Conservation (phyloP, 1,284 basidiomycete species). For the Leccinum pachyderme region DNA sequence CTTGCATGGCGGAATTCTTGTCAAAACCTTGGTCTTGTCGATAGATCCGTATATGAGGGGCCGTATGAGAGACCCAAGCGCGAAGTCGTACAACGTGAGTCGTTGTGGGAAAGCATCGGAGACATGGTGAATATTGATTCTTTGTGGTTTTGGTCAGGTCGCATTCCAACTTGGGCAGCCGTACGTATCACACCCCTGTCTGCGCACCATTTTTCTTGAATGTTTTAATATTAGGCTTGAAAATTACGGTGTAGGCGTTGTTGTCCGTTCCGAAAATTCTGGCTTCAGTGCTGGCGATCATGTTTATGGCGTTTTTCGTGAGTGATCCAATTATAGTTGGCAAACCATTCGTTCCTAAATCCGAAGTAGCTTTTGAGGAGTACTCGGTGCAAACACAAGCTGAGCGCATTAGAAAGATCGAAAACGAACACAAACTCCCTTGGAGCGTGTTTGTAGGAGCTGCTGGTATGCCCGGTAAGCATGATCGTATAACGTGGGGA, state of each 20-base stretch:
- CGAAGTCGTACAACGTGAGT: conserved; percentile 15
- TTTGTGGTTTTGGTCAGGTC: background rate
- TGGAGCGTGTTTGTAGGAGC: conserved; percentile 23
- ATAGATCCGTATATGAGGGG: conserved; percentile 41
- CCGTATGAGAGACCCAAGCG: conserved; percentile 27
- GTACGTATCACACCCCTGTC: conserved; percentile 3
- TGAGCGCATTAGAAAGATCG: conserved; percentile 16
- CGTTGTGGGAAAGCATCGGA: background rate
- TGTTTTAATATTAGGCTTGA: background rate
- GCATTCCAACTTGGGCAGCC: conserved; percentile 17
- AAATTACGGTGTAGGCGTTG: conserved; percentile 28
- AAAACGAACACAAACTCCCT: conserved; percentile 18
- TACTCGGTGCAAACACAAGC: conserved; percentile 24
- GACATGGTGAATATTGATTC: background rate
- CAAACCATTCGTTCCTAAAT: background rate
- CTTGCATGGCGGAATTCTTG: conserved; percentile 39
- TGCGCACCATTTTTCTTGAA: background rate
- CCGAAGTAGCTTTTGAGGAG: conserved; percentile 14
- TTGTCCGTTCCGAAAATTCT: conserved; percentile 32
- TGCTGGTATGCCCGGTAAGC: conserved; percentile 23
- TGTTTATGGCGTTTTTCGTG: conserved; percentile 14
- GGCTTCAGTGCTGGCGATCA: conserved; percentile 23
- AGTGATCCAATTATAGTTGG: background rate
- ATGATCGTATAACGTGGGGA: background rate
- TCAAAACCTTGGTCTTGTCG: conserved; percentile 38